Percentiles rank a stretch among this genome's conserved stretches.
Conservation (phyloP, 208 protist species). For the Porcisia deanei region DNA sequence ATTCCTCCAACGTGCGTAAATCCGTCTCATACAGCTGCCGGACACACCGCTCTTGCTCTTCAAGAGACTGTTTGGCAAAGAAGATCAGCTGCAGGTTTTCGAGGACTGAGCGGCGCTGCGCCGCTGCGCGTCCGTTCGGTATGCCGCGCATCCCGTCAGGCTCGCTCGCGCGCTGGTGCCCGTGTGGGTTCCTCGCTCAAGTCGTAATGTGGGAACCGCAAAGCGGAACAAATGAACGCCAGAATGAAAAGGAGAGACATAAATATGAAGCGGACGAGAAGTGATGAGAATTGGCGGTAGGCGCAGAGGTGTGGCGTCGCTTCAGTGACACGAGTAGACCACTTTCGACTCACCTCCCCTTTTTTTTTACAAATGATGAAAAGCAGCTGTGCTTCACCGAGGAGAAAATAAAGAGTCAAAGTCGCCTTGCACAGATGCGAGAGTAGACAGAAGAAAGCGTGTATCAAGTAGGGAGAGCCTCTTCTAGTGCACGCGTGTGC, state of each 20-base stretch:
- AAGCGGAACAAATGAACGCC: background rate
- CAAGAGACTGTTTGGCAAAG: conserved; percentile 28
- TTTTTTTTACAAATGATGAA: background rate
- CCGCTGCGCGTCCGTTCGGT: conserved; percentile 7
- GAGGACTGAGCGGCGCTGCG: conserved; percentile 62
- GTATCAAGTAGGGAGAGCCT: background rate
- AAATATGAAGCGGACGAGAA: background rate
- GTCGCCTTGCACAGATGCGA: background rate
- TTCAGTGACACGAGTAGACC: background rate
- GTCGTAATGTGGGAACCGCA: background rate
- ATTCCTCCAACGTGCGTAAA: conserved; percentile 61
- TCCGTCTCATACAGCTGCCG: conserved; percentile 62
- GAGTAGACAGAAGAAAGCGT: background rate
- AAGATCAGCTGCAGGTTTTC: conserved; percentile 50
- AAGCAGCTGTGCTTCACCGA: background rate
- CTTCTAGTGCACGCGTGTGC: background rate
- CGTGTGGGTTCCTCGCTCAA: background rate
- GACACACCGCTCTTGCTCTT: conserved; percentile 52
- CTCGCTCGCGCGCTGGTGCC: background rate
- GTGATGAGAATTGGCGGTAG: background rate
- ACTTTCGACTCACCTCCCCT: background rate
- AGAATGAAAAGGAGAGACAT: background rate
- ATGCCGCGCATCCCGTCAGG: conserved; percentile 6
- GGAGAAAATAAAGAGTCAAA: background rate
- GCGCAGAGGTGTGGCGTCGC: background rate